Base-by-base conservation (phyloP, 306 rosid species). In the Glycyrrhiza uralensis region DNA sequence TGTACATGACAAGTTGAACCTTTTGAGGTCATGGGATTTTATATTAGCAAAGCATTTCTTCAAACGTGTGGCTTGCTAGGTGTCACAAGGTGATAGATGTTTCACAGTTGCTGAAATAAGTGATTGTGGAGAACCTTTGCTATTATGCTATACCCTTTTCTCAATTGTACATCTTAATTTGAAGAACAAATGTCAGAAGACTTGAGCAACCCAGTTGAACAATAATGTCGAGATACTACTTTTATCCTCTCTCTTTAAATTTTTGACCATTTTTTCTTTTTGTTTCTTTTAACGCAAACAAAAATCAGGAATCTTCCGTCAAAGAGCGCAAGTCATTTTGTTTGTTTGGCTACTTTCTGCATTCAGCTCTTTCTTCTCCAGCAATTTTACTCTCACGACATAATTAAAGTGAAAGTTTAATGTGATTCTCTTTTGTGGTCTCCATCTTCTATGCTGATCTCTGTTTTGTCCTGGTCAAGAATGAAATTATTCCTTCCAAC, bases 261-360 rank as follows among this genome's bases (percentile, higher is more conserved):
- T 79, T 28, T 36, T 69, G 75, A 70, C 60, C 46, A 13, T 39
- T 68, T 71, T n/a, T 76, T 42, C 80, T 50, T 77, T 75, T 77
- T 67, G 62, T 81, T 75, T 79, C 79, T 74, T 77, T 71, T 66
- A 54, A 49, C 33, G 49, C 30, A 44, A 65, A 77, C 84, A 79
- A 80, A 82, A 83, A 47, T 79, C 3, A n/a, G 85, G 86, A 82
- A 86, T 84, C 73, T 88, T 77, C 67, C 61, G 47, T 28, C 50
- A 19, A 23, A 66, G 30, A 2, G 61, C 15, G 66, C 55, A 46
- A 39, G 59, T 71, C 47, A 20, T 68, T 33, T 51, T 8, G 44
- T 38, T 59, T 12, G 17, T 64, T 70, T 64, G 29, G 74, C 56
- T 28, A 47, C 61, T 23, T 66, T 71, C 45, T 72, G 19, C 45